Conservation (phyloP, 805 yeast genomes). For the Tetrapisispora nanseiensis region DNA sequence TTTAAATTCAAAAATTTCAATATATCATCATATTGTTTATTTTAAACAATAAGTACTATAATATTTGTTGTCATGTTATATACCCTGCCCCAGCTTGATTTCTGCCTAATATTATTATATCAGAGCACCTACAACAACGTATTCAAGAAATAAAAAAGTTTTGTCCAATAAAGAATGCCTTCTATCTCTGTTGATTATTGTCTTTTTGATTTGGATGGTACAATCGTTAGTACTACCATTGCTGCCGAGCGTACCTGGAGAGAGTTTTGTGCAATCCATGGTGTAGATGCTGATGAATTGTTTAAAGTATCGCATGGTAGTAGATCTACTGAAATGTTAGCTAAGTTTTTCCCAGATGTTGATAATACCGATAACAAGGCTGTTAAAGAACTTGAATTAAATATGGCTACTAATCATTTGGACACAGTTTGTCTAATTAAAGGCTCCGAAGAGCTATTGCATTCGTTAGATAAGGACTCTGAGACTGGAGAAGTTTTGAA, state of each 20-base stretch:
- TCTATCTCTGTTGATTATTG: constrained; percentile 11
- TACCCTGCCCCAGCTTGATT: too few species aligned
- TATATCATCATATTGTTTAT: too few species aligned
- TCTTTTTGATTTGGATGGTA: constrained; percentile 74
- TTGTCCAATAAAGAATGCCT: too few species aligned
- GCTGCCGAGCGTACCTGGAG: constrained; percentile 71
- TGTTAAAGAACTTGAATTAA: constrained; percentile 49
- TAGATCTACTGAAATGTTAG: constrained; percentile 59
- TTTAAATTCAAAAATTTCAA: too few species aligned
- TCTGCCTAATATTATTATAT: too few species aligned
- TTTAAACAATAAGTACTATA: too few species aligned
- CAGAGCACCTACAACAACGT: neutral
- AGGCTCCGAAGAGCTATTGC: constrained; percentile 53
- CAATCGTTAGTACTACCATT: constrained; percentile 62
- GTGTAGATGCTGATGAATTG: constrained; percentile 51
- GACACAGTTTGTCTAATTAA: constrained; percentile 56
- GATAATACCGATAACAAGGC: constrained; percentile 42
- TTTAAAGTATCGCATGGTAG: constrained; percentile 64
- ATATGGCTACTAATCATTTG: constrained; percentile 54
- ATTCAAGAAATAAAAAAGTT: too few species aligned
- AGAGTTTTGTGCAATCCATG: constrained; percentile 44
- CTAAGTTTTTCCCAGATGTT: constrained; percentile 54
- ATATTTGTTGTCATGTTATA: too few species aligned
- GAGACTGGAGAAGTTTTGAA: constrained; percentile 1
- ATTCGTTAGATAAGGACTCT: constrained; percentile 33